phyloP scores from a whole-genome alignment of 768 basidiomycete genomes.

The Psilocybe subaeruginosa region DNA sequence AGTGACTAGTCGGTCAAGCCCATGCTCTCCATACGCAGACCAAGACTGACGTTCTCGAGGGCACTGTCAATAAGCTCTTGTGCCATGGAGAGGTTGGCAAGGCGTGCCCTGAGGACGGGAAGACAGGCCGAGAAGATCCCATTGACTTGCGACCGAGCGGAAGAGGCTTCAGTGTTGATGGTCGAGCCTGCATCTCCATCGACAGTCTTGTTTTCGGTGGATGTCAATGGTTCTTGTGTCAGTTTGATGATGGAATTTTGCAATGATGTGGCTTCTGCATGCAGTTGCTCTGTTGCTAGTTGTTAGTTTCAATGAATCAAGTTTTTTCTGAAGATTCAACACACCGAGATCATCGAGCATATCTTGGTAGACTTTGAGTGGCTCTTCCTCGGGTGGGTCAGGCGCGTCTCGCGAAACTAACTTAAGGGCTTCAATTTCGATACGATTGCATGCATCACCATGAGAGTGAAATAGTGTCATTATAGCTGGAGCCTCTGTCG shows the following conservation, averaged over 20 bases:
- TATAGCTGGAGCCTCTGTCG: conserved; percentile 45
- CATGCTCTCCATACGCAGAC: conserved; percentile 51
- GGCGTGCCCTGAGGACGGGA: conserved; percentile 49
- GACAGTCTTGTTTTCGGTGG: conserved; percentile 4
- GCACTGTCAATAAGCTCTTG: conserved; percentile 52
- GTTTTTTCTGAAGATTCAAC: conserved; percentile 7
- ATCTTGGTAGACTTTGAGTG: conserved; percentile 42
- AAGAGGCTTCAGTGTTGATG: conserved; percentile 16
- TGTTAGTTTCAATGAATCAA: background rate
- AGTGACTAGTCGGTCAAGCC: conserved; percentile 28
- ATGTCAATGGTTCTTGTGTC: conserved; percentile 9
- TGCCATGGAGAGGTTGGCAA: conserved; percentile 49
- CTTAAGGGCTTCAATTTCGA: conserved; percentile 46
- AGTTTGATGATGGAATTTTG: conserved; percentile 30
- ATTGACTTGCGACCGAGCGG: conserved; percentile 42
- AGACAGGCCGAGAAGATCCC: conserved; percentile 48
- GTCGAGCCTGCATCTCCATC: background rate
- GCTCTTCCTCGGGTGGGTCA: conserved; percentile 38
- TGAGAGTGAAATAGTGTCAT: conserved; percentile 52
- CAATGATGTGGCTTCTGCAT: conserved; percentile 28
- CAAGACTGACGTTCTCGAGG: conserved; percentile 51
- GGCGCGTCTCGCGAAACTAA: conserved; percentile 35
- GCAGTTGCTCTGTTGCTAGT: conserved; percentile 25
- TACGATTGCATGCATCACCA: conserved; percentile 43
- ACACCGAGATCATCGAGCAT: conserved; percentile 47